Percentiles rank a stretch among this genome's conserved stretches.
Conservation (phyloP, 2,329 filamentous ascomycete species). For the Penicillium sp. region DNA sequence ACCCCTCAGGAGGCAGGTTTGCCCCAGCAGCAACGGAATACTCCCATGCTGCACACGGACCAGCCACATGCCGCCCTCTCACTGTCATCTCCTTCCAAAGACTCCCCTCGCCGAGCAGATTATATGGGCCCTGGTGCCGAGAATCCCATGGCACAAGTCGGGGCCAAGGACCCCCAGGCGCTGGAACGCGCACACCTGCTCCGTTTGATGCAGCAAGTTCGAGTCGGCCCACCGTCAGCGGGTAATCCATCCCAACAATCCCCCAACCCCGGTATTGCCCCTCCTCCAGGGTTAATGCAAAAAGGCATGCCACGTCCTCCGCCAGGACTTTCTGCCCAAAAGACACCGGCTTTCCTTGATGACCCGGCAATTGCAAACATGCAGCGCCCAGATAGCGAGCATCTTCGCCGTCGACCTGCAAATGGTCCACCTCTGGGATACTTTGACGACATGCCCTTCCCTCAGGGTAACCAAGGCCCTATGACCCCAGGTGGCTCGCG, state of each 20-base stretch:
- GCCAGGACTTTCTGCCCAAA: slow-evolving; percentile 37
- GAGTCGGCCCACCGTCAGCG: slow-evolving; percentile 32
- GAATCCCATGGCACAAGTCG: slow-evolving; percentile 30
- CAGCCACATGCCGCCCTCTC: slow-evolving; percentile 25
- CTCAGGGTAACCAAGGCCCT: slow-evolving; percentile 35
- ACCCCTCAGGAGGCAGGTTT: slow-evolving; percentile 45
- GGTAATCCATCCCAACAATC: slow-evolving; percentile 31
- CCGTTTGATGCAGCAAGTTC: slow-evolving; percentile 70
- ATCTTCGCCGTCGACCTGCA: slow-evolving; percentile 38
- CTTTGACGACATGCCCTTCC: slow-evolving; percentile 43
- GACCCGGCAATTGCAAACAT: slow-evolving; percentile 46
- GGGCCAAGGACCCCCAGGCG: slow-evolving; percentile 42
- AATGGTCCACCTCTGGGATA: slow-evolving; percentile 42
- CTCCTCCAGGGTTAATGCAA: slow-evolving; percentile 37
- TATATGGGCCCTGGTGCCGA: slow-evolving; percentile 33
- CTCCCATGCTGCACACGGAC: slow-evolving; percentile 33
- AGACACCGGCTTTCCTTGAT: slow-evolving; percentile 41
- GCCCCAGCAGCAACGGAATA: slow-evolving; percentile 30
- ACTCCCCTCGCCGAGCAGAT: slow-evolving; percentile 33
- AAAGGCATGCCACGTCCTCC: slow-evolving; percentile 38
- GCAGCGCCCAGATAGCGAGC: slow-evolving; percentile 40
- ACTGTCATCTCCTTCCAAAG: slow-evolving; percentile 35
- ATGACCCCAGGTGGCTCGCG: slow-evolving; percentile 38
- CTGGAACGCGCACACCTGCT: slow-evolving; percentile 82
- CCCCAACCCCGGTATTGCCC: slow-evolving; percentile 30